A percentile compares a stretch with the other conserved stretches of the same genome.
phyloP scores from a whole-genome alignment of 345 rosid species.

The Eucalyptus sideroxylon region DNA sequence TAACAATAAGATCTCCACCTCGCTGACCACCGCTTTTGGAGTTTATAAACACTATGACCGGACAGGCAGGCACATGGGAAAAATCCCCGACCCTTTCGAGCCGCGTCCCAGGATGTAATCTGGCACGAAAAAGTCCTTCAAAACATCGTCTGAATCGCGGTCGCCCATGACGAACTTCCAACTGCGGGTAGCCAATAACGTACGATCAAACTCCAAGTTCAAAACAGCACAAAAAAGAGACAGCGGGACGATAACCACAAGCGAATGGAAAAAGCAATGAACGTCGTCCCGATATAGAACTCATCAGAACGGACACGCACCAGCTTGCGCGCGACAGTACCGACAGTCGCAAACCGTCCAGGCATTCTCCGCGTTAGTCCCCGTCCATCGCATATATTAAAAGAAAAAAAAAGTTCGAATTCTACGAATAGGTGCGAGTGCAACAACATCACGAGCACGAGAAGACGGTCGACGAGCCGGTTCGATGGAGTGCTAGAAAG shows the following conservation, averaged over 20 bases:
- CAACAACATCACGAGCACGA: background rate
- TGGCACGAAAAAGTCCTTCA: background rate
- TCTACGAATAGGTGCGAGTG: background rate
- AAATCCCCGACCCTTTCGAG: background rate
- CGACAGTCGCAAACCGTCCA: background rate
- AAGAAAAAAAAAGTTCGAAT: background rate
- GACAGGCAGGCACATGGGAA: constrained; percentile 17
- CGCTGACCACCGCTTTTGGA: constrained; percentile 65
- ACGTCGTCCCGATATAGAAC: background rate
- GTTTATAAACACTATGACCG: constrained; percentile 58
- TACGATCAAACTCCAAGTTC: background rate
- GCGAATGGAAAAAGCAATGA: background rate
- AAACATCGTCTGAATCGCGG: background rate
- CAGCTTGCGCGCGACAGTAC: background rate
- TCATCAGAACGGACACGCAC: background rate
- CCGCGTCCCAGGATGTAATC: background rate
- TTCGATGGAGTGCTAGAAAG: background rate
- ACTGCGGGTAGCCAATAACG: background rate
- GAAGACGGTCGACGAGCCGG: background rate
- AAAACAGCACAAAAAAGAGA: background rate
- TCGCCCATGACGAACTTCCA: background rate
- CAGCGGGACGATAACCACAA: background rate
- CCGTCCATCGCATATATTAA: background rate
- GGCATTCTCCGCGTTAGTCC: background rate
- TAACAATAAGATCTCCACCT: constrained; percentile 42